Base-by-base conservation (phyloP, 805 yeast species). In the Cyberlindnera maclurae region DNA sequence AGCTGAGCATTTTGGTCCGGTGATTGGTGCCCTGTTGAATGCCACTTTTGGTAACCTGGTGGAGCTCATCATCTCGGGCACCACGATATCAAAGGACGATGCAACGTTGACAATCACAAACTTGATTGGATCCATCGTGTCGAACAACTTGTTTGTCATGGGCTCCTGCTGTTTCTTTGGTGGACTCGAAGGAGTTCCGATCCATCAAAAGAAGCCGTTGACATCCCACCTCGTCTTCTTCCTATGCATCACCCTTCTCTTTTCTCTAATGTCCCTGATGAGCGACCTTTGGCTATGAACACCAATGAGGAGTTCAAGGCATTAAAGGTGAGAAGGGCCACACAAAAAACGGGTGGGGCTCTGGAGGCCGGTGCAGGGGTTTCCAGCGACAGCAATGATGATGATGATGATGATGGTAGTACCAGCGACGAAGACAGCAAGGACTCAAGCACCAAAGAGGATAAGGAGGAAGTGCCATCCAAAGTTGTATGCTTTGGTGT, bases 31-130 rank as follows among this genome's bases (percentile, higher is more conserved):
- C 1, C 55, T 70, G 41, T 57, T 70, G 51, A 70, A 70, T 47
- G 74, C 75, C 13, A 70, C 75, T 7, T 70, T 70, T 49, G 75
- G 75, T 32, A 70, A 70, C 46, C 68, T 73, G 2, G 74, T 70
- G 7, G 75, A 70, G 50, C 58, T 70, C 43, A 70, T 70, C 52
- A 74, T 70, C 30, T 66, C 71, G 10, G 62, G 71, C 26, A 68
- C 71, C 38, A 73, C 75, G 6, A 67, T 70, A 52, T 65, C 60
- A 41, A 67, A 69, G 13, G 62, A 62, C 38, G 75, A 70, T 55
- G 64, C 70, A 27, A 56, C 73, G 29, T 64, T 70, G 42, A 73
- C 71, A 13, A 73, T 70, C 47, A 73, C 75, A 10, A 58, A 64
- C 27, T 67, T 70, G 70, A 61, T 70, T 41, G 75, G 75, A 5